Base-by-base conservation (phyloP, 345 rosid genomes). In the Lagerstroemia speciosa region DNA sequence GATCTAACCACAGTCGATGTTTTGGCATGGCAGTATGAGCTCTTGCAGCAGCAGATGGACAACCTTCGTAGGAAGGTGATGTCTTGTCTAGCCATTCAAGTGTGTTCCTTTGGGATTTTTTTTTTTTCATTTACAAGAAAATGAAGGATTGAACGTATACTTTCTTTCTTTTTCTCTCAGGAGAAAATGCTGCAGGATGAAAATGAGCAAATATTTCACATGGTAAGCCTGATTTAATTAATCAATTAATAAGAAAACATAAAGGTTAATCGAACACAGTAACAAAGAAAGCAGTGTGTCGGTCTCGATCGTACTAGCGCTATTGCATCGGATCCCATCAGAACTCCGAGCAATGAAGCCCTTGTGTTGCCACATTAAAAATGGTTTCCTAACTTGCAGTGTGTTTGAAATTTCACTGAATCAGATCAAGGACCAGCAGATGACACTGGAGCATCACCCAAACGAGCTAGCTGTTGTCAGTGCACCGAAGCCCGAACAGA, bases 171-270 rank as follows among this genome's bases (percentile, higher is more conserved):
- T 36, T 27, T 24, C 46, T 1, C 43, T 32, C 37, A 80, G 83
- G 79, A 38, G 75, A 77, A 71, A 67, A 67, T 74, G 75, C 62
- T 80, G 71, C 72, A 77, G 48, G 78, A 77, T 17, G 83, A 77
- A 38, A 77, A 80, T 62, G 75, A 80, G 22, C 78, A 77, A 34
- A 66, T 80, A 22, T 65, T 55, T 58, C 65, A 71, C 17, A 66
- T 74, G 76, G 83, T 80, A 11, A 68, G 80, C 65, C 10, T 41
- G 46, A 41, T 41, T 9, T 36, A 9, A 36, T 36, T 36, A 36
- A 36, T 36, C 8, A 9, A 36, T 36, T 9, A 9, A 2, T 9
- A 36, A 36, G 38, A 36, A 36, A 36, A 9, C 5, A 36, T 4
- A 36, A 36, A 9, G 38, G 8, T 36, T 36, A 36, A 36, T 36